Conservation (phyloP, 345 rosid species). For the Eucalyptus tenuipes region DNA sequence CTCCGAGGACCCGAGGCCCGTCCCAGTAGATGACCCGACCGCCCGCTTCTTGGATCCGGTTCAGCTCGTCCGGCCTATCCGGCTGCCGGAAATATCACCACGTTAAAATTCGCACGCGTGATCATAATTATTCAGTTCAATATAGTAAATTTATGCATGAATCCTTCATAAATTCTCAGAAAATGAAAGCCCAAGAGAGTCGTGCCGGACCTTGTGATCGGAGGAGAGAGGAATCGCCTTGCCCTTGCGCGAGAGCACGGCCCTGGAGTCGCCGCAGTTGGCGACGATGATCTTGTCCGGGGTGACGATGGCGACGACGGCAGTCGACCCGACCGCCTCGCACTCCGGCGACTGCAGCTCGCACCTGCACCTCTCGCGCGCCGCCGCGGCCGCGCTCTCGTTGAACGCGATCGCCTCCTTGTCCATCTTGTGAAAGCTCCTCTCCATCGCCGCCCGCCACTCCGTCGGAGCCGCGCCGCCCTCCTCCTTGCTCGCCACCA, state of each 20-base stretch:
- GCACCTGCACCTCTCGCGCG: conserved; percentile 13
- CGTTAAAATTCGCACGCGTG: background rate
- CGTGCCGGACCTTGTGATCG: conserved; percentile 64
- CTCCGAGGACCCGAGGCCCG: conserved; percentile 73
- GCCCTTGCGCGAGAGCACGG: conserved; percentile 76
- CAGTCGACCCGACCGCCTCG: conserved; percentile 79
- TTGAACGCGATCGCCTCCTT: conserved; percentile 11
- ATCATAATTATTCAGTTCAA: background rate
- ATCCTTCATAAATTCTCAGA: background rate
- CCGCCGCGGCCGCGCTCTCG: background rate
- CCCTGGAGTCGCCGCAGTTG: conserved; percentile 92
- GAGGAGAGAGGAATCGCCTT: conserved; percentile 58
- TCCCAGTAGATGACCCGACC: conserved; percentile 94
- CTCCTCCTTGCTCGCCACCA: background rate
- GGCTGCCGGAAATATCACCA: conserved; percentile 29
- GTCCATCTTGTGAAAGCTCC: conserved; percentile 32
- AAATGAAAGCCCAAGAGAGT: background rate
- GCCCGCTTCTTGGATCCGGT: conserved; percentile 68
- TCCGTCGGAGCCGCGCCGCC: background rate
- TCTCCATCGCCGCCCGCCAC: conserved; percentile 24
- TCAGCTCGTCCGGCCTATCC: conserved; percentile 79
- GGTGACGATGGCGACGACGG: conserved; percentile 63
- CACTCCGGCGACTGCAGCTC: conserved; percentile 29
- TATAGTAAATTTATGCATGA: background rate
- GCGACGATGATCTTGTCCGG: conserved; percentile 60